These are phyloP conservation scores for Trypanosoma conorhini DNA, from an alignment of 208 protist species.

Conservation along the genomic window DNA sequence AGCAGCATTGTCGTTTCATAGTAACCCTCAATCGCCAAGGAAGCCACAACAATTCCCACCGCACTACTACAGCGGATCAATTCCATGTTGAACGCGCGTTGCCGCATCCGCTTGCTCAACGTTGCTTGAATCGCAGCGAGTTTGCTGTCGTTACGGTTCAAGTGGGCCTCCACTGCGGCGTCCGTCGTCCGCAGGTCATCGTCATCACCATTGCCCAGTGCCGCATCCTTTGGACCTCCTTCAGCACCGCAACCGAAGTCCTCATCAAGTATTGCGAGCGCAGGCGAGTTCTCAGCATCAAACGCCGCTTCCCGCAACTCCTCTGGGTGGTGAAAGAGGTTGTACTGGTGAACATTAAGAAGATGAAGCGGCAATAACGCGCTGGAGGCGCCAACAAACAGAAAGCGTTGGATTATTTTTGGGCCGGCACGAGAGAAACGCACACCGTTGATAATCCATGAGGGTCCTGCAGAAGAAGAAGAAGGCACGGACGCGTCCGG, in stretches of 20 bases:
- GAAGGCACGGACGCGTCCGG: not conserved
- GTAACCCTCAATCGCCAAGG: constrained; percentile 81
- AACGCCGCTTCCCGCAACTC: constrained; percentile 30
- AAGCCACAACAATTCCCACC: constrained; percentile 87
- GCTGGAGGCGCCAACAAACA: constrained; percentile 61
- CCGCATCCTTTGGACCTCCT: not conserved
- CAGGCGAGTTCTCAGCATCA: constrained; percentile 5
- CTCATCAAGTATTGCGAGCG: constrained; percentile 56
- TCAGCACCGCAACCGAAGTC: constrained; percentile 27
- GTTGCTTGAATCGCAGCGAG: constrained; percentile 20
- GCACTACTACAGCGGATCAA: constrained; percentile 67
- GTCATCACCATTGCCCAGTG: not conserved
- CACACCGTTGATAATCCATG: constrained; percentile 75
- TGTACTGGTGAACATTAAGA: constrained; percentile 64
- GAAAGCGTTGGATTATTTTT: constrained; percentile 49
- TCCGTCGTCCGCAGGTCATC: not conserved
- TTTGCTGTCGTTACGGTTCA: not conserved
- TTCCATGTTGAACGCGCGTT: constrained; percentile 85
- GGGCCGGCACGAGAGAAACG: constrained; percentile 36
- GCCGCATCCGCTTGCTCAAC: constrained; percentile 48
- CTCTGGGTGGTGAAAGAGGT: constrained; percentile 66
- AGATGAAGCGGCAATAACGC: constrained; percentile 58
- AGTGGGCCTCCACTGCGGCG: constrained; percentile 7
- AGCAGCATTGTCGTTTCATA: constrained; percentile 78
- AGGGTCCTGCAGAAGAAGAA: not conserved